Conservation (phyloP, 2,329 filamentous ascomycete species). For the Myriosclerotinia scirpicola region DNA sequence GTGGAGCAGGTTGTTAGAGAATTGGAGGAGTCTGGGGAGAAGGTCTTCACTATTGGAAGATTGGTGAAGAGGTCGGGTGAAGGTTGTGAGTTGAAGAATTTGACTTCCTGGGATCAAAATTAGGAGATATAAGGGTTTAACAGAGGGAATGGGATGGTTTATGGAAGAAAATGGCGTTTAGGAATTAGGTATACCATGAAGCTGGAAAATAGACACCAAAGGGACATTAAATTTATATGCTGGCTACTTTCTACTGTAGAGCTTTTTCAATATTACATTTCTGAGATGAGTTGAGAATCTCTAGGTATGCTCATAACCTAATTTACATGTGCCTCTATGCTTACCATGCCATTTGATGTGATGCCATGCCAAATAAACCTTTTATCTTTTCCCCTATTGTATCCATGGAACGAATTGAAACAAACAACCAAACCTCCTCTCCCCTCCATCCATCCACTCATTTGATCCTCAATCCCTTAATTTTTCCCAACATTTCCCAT, state of each 20-base stretch:
- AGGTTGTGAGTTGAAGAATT: conserved; percentile 62
- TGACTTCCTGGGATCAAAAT: conserved; percentile 43
- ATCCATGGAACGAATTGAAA: background rate
- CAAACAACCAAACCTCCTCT: background rate
- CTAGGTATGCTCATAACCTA: conserved; percentile 1
- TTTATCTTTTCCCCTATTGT: background rate
- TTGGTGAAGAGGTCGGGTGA: conserved; percentile 59
- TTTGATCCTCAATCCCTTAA: background rate
- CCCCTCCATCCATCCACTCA: background rate
- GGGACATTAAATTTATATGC: background rate
- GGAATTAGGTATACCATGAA: conserved; percentile 12
- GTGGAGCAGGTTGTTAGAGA: conserved; percentile 59
- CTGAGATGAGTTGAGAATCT: conserved; percentile 18
- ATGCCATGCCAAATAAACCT: background rate
- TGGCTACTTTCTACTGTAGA: background rate
- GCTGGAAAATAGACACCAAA: conserved; percentile 5
- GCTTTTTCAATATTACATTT: conserved; percentile 5
- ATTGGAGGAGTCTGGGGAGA: conserved; percentile 70
- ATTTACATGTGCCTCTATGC: conserved; percentile 3
- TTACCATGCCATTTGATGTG: background rate
- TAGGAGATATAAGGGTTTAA: background rate
- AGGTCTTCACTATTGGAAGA: conserved; percentile 72
- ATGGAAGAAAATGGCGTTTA: conserved; percentile 13
- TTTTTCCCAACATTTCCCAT: no score
- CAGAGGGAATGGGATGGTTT: background rate